Conservation (phyloP, 352 stramenopile genomes). For the Achlya hypogyna region DNA sequence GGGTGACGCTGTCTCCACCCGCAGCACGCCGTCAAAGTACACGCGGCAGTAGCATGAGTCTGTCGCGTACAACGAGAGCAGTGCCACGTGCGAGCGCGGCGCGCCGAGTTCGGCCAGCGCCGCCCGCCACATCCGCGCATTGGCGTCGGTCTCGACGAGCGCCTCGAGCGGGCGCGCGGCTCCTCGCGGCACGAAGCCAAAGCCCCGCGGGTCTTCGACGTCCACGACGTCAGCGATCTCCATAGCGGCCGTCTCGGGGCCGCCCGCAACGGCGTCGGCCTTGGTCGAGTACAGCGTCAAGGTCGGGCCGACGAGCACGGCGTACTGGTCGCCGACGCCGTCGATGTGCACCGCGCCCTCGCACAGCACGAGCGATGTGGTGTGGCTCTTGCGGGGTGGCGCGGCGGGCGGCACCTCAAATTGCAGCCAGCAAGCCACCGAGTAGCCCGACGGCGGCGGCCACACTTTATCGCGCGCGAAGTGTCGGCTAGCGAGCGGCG, state of each 20-base stretch:
- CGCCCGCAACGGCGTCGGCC: slow-evolving; percentile 28
- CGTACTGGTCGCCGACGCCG: slow-evolving; percentile 33
- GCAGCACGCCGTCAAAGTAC: slow-evolving; percentile 64
- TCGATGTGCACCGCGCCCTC: slow-evolving; percentile 46
- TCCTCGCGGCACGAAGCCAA: neutral
- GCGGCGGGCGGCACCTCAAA: slow-evolving; percentile 29
- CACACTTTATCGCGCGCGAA: slow-evolving; percentile 46
- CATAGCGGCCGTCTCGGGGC: slow-evolving; percentile 29
- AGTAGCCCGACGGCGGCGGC: slow-evolving; percentile 64
- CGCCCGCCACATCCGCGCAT: slow-evolving; percentile 13
- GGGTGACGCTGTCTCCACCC: slow-evolving; percentile 46
- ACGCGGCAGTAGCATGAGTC: slow-evolving; percentile 58
- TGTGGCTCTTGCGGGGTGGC: neutral
- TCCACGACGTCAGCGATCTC: slow-evolving; percentile 39
- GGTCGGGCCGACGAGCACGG: slow-evolving; percentile 46
- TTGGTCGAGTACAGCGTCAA: slow-evolving; percentile 48
- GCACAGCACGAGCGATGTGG: slow-evolving; percentile 38
- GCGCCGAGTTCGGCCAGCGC: neutral
- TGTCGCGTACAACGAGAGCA: slow-evolving; percentile 64
- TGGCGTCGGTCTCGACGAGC: neutral
- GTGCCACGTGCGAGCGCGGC: neutral
- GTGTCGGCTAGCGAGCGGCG: slow-evolving; percentile 56
- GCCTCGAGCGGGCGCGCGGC: neutral
- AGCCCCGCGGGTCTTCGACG: slow-evolving; percentile 27
- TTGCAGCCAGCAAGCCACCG: slow-evolving; percentile 62